Conservation (phyloP, 2,329 filamentous ascomycete species). For the Fusarium tupiense region DNA sequence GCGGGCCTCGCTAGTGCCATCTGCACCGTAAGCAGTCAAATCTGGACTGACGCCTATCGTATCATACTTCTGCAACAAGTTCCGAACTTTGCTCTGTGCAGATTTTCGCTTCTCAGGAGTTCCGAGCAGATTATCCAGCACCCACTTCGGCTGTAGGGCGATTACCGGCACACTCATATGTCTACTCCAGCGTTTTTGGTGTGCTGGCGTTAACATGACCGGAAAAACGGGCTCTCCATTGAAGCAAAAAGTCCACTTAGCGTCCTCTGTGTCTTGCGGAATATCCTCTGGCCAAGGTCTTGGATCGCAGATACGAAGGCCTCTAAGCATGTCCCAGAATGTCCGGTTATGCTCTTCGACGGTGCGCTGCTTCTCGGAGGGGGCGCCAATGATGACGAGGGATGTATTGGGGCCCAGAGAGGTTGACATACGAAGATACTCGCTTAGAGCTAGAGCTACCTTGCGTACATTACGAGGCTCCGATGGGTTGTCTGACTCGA, state of each 20-base stretch:
- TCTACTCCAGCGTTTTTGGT: neutral
- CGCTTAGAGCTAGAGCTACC: neutral
- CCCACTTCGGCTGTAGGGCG: rapidly evolving
- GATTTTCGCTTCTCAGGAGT: neutral
- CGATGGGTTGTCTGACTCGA: neutral
- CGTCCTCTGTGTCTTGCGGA: neutral
- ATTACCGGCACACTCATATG: neutral
- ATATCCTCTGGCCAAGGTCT: neutral
- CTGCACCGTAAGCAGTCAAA: neutral
- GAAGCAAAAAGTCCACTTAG: neutral
- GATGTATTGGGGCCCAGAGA: neutral
- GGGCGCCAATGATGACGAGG: neutral
- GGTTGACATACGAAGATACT: neutral
- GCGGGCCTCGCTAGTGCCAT: neutral
- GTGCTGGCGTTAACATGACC: neutral
- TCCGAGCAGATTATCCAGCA: neutral
- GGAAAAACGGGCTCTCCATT: neutral
- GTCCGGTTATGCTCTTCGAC: neutral
- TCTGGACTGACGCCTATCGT: neutral
- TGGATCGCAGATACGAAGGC: neutral
- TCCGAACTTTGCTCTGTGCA: neutral
- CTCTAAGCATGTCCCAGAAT: neutral
- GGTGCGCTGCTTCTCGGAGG: neutral
- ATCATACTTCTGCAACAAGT: neutral
- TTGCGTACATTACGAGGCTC: neutral